A percentile compares a stretch with the other conserved stretches of the same genome.
Conservation (phyloP, 805 yeast species). For the Ogataea allantospora region DNA sequence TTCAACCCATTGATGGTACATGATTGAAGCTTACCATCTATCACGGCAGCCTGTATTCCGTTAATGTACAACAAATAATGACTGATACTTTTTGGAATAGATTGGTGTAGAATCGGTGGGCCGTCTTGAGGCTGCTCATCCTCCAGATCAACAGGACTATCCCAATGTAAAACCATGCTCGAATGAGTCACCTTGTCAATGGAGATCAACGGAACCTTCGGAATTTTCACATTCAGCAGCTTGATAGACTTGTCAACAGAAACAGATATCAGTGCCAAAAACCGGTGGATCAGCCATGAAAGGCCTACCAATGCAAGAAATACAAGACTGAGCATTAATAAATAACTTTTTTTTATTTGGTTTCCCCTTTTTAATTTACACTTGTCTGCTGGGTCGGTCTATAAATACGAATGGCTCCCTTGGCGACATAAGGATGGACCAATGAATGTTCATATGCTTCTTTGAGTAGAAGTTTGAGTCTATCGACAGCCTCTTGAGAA, state of each 20-base stretch:
- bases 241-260: conserved; percentile 49
- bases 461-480: conserved; percentile 51
- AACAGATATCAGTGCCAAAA: conserved; percentile 29
- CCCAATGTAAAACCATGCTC: conserved; percentile 57
- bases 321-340: conserved; percentile 22
- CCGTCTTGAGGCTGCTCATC: conserved; percentile 21
- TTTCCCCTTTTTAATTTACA: not conserved
- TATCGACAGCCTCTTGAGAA: conserved; percentile 50
- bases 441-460: conserved; percentile 56
- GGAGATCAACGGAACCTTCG: conserved; percentile 53
- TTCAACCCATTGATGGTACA: conserved; percentile 34
- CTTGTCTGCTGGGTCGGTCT: conserved; percentile 11
- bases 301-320: conserved; percentile 23
- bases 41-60: conserved; percentile 35
- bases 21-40: conserved; percentile 37
- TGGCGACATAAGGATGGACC: conserved; percentile 47
- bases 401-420: conserved; percentile 40
- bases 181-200: conserved; percentile 49
- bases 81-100: conserved; percentile 29
- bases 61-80: conserved; percentile 40
- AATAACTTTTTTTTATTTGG: conserved; percentile 3
- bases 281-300: conserved; percentile 32
- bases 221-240: conserved; percentile 50
- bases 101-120: conserved; percentile 25
- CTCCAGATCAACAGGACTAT: conserved; percentile 20